These are phyloP conservation scores for Sarocladium kiliense DNA, from an alignment of 2,329 filamentous ascomycete species.

Conservation along the genomic window DNA sequence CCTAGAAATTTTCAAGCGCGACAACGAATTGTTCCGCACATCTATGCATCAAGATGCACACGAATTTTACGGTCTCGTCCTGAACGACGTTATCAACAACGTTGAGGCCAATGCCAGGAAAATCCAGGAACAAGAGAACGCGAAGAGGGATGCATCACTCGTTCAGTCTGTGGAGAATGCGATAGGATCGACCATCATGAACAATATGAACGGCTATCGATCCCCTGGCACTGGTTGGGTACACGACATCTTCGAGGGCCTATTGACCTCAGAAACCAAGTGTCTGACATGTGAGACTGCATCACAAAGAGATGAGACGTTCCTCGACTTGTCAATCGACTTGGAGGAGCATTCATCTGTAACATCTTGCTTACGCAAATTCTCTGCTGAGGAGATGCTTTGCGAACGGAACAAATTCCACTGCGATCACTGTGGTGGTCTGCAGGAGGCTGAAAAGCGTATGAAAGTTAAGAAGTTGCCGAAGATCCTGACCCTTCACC, in stretches of 20 bases:
- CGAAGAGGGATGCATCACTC: constrained; percentile 35
- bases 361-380: constrained; percentile 89
- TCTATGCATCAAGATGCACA: constrained; percentile 98
- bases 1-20: constrained; percentile 84
- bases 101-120: constrained; percentile 82
- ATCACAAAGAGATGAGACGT: constrained; percentile 92
- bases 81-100: constrained; percentile 95
- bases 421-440: constrained; percentile 91
- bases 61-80: constrained; percentile 87
- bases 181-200: constrained; percentile 27
- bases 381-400: constrained; percentile 97
- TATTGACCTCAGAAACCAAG: constrained; percentile 90
- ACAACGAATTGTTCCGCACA: constrained; percentile 96
- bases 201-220: constrained; percentile 37
- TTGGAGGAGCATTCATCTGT: constrained; percentile 93
- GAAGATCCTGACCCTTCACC: constrained; percentile 82
- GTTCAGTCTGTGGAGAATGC: constrained; percentile 44
- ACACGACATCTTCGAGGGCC: constrained; percentile 93
- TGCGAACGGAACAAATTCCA: constrained; percentile 99
- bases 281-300: constrained; percentile 95
- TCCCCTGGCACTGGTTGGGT: constrained; percentile 79
- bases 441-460: constrained; percentile 96
- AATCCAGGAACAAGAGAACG: constrained; percentile 43
- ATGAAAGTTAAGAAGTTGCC: constrained; percentile 98
- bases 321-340: constrained; percentile 93